phyloP scores from a whole-genome alignment of 805 yeast species.

The Lipomyces spencermartinsiae region DNA sequence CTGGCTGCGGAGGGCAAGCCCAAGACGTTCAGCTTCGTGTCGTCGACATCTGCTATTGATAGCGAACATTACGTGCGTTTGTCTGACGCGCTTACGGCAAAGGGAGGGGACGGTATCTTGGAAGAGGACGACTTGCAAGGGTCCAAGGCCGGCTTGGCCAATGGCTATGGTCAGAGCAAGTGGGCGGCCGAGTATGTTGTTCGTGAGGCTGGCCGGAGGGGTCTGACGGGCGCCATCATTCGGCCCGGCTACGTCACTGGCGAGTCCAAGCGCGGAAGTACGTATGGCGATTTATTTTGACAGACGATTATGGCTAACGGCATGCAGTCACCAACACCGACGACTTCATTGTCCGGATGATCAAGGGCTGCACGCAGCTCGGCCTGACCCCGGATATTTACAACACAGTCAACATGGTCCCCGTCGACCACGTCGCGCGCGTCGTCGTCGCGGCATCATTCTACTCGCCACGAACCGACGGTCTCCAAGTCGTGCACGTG shows the following conservation, averaged over 20 bases:
- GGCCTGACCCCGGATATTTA: constrained; percentile 84
- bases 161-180: constrained; percentile 96
- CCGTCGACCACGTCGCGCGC: constrained; percentile 97
- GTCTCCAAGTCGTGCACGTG: constrained; percentile 85
- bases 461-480: constrained; percentile 64
- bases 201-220: constrained; percentile 85
- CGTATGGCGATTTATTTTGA: constrained; percentile 5
- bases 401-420: constrained; percentile 93
- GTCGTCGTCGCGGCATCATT: constrained; percentile 84
- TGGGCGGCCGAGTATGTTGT: constrained; percentile 96
- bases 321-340: constrained; percentile 83
- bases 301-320: constrained; percentile 9
- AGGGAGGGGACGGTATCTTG: constrained; percentile 73
- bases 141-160: constrained; percentile 79
- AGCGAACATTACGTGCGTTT: constrained; percentile 77
- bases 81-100: constrained; percentile 70
- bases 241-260: constrained; percentile 98
- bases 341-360: constrained; percentile 91
- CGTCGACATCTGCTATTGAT: constrained; percentile 93
- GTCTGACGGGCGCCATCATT: constrained; percentile 85
- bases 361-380: constrained; percentile 91
- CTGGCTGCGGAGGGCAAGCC: constrained; percentile 81
- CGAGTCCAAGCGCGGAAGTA: constrained; percentile 69
- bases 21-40: constrained; percentile 86
- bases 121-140: constrained; percentile 87